Evolutionary conservation across 495 filamentous ascomycete genomes (phyloP), one percentile per base, ranked within the genome.

Genomic region (Neurospora tetraspora): DNA sequence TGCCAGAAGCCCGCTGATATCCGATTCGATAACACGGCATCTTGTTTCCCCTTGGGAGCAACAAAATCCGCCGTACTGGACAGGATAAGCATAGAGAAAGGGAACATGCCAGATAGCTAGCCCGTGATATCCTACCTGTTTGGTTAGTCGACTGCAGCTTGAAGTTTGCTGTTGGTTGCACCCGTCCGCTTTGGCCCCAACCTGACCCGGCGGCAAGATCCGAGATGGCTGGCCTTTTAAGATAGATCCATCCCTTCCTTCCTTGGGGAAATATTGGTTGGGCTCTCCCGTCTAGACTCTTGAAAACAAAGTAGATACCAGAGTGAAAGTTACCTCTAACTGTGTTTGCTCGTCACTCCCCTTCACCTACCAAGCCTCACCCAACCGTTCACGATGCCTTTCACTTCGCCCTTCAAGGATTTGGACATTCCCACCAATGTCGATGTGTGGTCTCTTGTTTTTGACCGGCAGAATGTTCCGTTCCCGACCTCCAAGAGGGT

Each of bases 381-480:
- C 18, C 34, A 39, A 9, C 27, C 40, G n/a, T 9, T 61, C 76
- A 77, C 71, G 47, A 91, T 91, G 86, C 88, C 90, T 71, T 78
- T 83, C 68, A 76, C 85, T 72, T 89, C 89, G 2, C 80, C 83
- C 47, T 91, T 88, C 77, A 83, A 85, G 4, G 76, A 78, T 0
- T 69, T 94, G 40, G 81, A 87, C 59, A 89, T 95, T 65, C 93
- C 93, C 0, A 76, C 86, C 38, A 69, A 70, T 27, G 73, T 88
- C 61, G 93, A 95, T 78, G 72, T 97, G 27, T 96, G 89, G 89
- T 83, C 85, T 0, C 90, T 96, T 68, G 78, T 98, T 10, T 94
- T 97, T 78, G 36, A 73, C 68, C 37, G 12, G 16, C 39, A 39
- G 6, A 12, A 70, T 38, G 39, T 37, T 16, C 61, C 69, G 34